Percentiles rank a stretch among this genome's conserved stretches.
Conservation (phyloP, 305 asterid genomes). For the Caryopteris hybrid region DNA sequence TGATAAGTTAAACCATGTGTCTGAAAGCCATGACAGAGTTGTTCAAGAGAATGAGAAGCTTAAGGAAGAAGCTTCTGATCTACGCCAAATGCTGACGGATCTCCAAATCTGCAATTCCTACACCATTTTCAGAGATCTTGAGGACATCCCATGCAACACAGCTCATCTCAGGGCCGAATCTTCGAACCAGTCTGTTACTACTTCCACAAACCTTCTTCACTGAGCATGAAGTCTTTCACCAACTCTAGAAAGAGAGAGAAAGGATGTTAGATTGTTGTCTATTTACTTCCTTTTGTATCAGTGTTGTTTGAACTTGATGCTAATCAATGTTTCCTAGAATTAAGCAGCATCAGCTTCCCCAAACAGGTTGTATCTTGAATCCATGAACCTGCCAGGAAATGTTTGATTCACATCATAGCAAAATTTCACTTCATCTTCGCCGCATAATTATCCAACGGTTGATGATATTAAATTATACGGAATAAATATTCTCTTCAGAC, state of each 20-base stretch:
- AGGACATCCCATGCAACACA: slow-evolving; percentile 58
- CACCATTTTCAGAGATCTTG: slow-evolving; percentile 44
- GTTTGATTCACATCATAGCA: slow-evolving; percentile 15
- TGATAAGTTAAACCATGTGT: slow-evolving; percentile 50
- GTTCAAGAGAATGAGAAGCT: slow-evolving; percentile 59
- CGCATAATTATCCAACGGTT: slow-evolving; percentile 23
- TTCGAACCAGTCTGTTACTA: slow-evolving; percentile 39
- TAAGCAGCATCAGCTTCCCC: slow-evolving; percentile 10
- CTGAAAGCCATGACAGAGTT: slow-evolving; percentile 60
- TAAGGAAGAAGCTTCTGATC: slow-evolving; percentile 67
- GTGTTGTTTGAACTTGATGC: slow-evolving; percentile 30
- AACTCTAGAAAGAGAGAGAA: slow-evolving; percentile 10
- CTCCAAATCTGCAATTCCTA: slow-evolving; percentile 46
- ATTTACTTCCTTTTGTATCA: slow-evolving; percentile 22
- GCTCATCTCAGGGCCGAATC: slow-evolving; percentile 54
- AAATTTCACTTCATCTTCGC: slow-evolving; percentile 26
- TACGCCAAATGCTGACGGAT: slow-evolving; percentile 61
- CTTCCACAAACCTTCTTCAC: slow-evolving; percentile 43
- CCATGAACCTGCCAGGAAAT: slow-evolving; percentile 7
- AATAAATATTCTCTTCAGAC: background rate
- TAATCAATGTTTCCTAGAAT: slow-evolving; percentile 26
- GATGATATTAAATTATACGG: slow-evolving; percentile 5
- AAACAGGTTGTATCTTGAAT: background rate
- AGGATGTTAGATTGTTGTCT: slow-evolving; percentile 13
- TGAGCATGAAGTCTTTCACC: slow-evolving; percentile 20